phyloP scores from a whole-genome alignment of 192 early-diverging fungal genomes.

The Jimgerdemannia flammicorona region DNA sequence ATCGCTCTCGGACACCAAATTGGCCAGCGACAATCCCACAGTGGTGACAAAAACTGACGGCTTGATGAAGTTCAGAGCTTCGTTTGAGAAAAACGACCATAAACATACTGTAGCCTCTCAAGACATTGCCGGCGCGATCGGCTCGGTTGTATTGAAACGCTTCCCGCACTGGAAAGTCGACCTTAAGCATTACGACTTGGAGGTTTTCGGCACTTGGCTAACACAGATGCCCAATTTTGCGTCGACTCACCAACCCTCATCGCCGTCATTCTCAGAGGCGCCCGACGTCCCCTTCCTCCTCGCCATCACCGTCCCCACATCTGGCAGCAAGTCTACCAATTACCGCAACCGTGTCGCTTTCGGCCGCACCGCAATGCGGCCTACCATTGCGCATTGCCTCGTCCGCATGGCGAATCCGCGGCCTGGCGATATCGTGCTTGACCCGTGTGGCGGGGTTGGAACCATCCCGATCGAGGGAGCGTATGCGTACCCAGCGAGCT shows the following conservation, averaged over 20 bases:
- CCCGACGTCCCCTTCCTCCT: neutral
- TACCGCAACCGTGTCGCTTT: constrained; percentile 32
- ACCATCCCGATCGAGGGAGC: constrained; percentile 37
- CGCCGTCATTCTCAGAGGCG: neutral
- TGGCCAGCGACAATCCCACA: neutral
- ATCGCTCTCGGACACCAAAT: neutral
- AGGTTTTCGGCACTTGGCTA: neutral
- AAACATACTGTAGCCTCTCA: neutral
- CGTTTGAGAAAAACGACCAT: neutral
- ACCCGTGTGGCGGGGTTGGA: constrained; percentile 42
- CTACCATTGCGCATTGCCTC: constrained; percentile 38
- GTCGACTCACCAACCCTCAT: neutral
- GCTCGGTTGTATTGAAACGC: neutral
- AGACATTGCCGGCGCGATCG: neutral
- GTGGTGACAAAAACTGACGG: neutral
- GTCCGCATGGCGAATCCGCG: constrained; percentile 23
- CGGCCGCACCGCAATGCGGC: constrained; percentile 40
- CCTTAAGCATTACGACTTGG: neutral
- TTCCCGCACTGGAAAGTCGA: neutral
- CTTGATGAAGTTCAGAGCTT: neutral
- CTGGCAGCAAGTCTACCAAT: constrained; percentile 11
- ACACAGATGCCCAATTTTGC: neutral
- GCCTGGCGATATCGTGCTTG: constrained; percentile 38
- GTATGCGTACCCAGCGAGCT: constrained; percentile 23
- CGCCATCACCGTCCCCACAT: constrained; percentile 2